Evolutionary conservation across 1,139 yeast genomes (phyloP), one percentile per base, ranked within the genome.

Genomic region (Candida mesenterica): DNA sequence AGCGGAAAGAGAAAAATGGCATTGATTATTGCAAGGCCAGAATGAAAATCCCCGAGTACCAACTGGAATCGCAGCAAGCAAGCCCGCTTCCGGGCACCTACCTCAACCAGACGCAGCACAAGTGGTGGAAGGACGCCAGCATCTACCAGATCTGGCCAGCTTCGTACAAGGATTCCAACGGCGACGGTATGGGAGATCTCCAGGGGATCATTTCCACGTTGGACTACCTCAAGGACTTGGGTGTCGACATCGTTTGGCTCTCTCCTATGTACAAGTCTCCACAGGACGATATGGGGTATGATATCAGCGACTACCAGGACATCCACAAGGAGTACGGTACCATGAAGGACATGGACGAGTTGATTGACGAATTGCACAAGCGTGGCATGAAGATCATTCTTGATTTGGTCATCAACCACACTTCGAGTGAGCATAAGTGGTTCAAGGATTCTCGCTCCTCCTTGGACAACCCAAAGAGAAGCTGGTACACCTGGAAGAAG

Each of bases 201-300:
- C 69, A 65, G 6, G 83, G 83, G 15, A 72, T 77, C 32, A 62
- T 70, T 40, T 62, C 72, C 24, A 67, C 70, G 23, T 62, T 77
- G 40, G 80, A 75, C 55, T 74, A 77, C 51, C 53, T 77, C 49
- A 67, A 73, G 49, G 57, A 57, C 15, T 61, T 77, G 31, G 82
- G 82, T 2, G 64, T 65, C 15, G 79, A 75, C 42, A 64, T 74
- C 23, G 59, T 77, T 28, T 77, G 83, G 83, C 57, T 77, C 40
- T 71, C 75, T 19, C 83, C 83, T 25, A 71, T 73, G 63, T 76
- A 66, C 55, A 77, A 73, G 42, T 72, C 79, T 2, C 83, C 83
- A 3, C 77, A 73, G 48, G 74, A 72, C 30, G 83, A 77, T 48
- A 77, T 77, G 82, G 83, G 83, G 2, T 77, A 77, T 52, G 83